Conservation (phyloP, 2,329 filamentous ascomycete species). For the Phoma sp. region DNA sequence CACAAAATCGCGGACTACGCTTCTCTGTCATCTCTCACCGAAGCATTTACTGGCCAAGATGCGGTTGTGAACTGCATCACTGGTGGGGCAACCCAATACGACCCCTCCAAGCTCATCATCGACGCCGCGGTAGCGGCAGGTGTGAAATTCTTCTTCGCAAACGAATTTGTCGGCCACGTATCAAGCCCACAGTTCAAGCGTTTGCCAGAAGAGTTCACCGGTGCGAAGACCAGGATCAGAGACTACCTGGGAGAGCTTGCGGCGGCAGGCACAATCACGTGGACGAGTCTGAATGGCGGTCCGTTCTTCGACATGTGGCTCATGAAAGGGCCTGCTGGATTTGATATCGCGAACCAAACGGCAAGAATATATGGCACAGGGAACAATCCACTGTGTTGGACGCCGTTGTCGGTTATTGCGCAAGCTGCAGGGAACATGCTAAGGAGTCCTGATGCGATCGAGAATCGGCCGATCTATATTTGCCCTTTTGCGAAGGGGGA, state of each 20-base stretch:
- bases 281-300: conserved; percentile 45
- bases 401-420: conserved; percentile 37
- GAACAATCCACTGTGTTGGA: conserved; percentile 41
- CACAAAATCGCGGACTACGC: conserved; percentile 34
- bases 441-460: conserved; percentile 27
- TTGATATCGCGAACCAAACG: conserved; percentile 36
- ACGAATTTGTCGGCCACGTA: conserved; percentile 44
- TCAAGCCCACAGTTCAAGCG: conserved; percentile 32
- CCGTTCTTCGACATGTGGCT: conserved; percentile 51
- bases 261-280: conserved; percentile 32
- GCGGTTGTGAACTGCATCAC: conserved; percentile 60
- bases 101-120: conserved; percentile 53
- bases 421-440: conserved; percentile 41
- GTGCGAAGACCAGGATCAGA: conserved; percentile 38
- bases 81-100: conserved; percentile 51
- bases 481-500: conserved; percentile 26
- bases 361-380: conserved; percentile 48
- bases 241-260: conserved; percentile 35
- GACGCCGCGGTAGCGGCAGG: conserved; percentile 45
- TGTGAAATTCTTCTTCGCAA: conserved; percentile 45
- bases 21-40: conserved; percentile 32
- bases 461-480: conserved; percentile 42
- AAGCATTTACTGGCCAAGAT: conserved; percentile 62
- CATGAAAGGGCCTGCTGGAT: conserved; percentile 47
- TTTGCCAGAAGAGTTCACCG: conserved; percentile 36